Evolutionary conservation across 108 stramenopile genomes (phyloP).

Genomic region (Cyclotella choctawhatcheeana): DNA sequence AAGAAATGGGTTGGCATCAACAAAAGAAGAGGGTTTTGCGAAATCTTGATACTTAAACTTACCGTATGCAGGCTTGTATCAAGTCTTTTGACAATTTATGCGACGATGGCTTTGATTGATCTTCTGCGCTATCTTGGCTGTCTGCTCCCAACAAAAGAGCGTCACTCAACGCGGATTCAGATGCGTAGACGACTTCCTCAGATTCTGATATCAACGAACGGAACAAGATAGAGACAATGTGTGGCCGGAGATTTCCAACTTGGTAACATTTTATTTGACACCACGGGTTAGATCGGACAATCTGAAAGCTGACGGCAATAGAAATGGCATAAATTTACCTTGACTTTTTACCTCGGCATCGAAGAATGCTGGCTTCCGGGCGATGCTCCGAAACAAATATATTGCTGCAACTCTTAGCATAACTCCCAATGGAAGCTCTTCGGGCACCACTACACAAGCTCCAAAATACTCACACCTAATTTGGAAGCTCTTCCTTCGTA

Average conservation of each 20-base stretch:
- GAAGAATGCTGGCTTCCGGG: conserved; percentile 73
- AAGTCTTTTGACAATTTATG: conserved; percentile 81
- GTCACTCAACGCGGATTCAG: conserved; percentile 73
- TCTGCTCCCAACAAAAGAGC: conserved; percentile 65
- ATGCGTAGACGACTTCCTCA: conserved; percentile 55
- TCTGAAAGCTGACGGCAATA: no score
- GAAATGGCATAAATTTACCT: no score
- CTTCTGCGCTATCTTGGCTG: conserved; percentile 38
- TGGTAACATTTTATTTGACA: no score
- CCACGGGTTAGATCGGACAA: no score
- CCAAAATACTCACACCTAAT: conserved; percentile 40
- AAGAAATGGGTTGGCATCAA: not conserved
- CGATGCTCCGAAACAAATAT: conserved; percentile 68
- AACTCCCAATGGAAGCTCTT: conserved; percentile 72
- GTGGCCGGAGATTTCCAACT: conserved; percentile 80
- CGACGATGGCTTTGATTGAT: no score
- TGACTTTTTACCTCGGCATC: conserved; percentile 66
- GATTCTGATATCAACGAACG: conserved; percentile 80
- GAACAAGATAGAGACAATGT: conserved; percentile 83
- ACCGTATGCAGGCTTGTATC: conserved; percentile 82
- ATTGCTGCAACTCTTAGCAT: conserved; percentile 80
- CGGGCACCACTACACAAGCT: conserved; percentile 51
- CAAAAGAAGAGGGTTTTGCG: no score
- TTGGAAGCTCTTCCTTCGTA: conserved; percentile 62
- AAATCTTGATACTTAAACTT: no score